Evolutionary conservation across 257 asterid genomes (phyloP), one percentile per base, ranked within the genome.

Genomic region (Leptodermis oblonga): DNA sequence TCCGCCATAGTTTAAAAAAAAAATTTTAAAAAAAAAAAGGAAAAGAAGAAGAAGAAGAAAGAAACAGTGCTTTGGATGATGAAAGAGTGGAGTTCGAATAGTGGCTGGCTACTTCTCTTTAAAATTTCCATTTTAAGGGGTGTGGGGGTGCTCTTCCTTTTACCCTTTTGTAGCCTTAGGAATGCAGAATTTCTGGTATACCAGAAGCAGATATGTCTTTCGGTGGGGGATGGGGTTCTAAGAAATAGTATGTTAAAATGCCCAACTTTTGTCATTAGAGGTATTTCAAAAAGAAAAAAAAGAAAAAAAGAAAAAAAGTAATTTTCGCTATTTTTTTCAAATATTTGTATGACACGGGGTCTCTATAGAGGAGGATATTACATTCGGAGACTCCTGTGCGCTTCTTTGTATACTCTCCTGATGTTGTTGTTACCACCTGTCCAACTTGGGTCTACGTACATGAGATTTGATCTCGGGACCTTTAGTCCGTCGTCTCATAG

Each of bases 11-110:
- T 60, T n/a, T n/a, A n/a, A n/a, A n/a, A n/a, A 43, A 43, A 15
- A 53, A 53, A 53, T 43, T 7, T 41, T 12, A 25, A 33, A 31
- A 51, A 18, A 11, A 1, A 67, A 31, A 67, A 49, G 2, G 22
- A 37, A 62, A 6, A 22, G 3, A 23, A 37, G 2, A 11, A 13
- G 5, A 4, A 11, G 2, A 11, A 46, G 52, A 46, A n/a, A 51
- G 1, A n/a, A n/a, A n/a, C n/a, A n/a, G n/a, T n/a, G n/a, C n/a
- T n/a, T n/a, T n/a, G n/a, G n/a, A 18, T 37, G 74, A 73, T 52
- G 74, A 69, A 65, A 67, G 75, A 83, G 79, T 86, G 92, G 92
- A 86, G 87, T 85, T 69, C 78, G 80, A 82, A 86, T 85, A 82
- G 86, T 84, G 83, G n/a, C 87, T 84, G 82, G n/a, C 86, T 87